Evolutionary conservation across 768 basidiomycete genomes (phyloP), one percentile per base, ranked within the genome.

Genomic region (Tulasnella sp.): DNA sequence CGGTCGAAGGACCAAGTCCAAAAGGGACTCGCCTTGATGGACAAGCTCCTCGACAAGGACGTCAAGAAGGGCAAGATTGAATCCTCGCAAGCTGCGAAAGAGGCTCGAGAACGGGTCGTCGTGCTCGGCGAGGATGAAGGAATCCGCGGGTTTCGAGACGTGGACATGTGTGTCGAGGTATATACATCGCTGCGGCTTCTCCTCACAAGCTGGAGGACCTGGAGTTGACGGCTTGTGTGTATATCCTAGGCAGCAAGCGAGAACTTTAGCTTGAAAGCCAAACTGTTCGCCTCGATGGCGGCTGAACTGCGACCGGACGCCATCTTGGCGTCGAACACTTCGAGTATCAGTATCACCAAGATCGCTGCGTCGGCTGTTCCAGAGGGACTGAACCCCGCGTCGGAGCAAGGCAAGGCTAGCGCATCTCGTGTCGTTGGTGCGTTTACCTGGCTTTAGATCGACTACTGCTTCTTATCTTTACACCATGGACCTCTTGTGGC

Each of bases 341-440:
- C 93, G 72, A 94, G 92, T 11, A 98, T 98, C 75, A 93, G 91
- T 75, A 89, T 98, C 62, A 95, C 95, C 26, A 95, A 95, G 82
- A 92, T 98, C 68, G 95, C 95, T 0, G 90, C 90, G 7, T 83
- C 91, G 36, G 89, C 90, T 8, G 80, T 94, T 22, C 87, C 88
- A 0, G 80, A 83, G 67, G 87, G 87, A 32, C 78, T 83, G 47
- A 82, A 82, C 69, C 81, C 89, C 19, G 83, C 89, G 7, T 89
- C 87, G 74, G 86, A 85, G 40, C 83, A 85, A 75, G 92, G 90
- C 7, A 86, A 84, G 79, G 81, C 80, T 74, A 86, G 83, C 72
- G 86, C 94, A 3, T 83, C 87, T 62, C 85, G 94, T 62, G 93
- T 95, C 44, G 92, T 97, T 67, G 94, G 91, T 91, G 76, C 72